These are phyloP conservation scores for Pluteus cervinus DNA, from an alignment of 768 basidiomycete genomes.

Conservation along the genomic window DNA sequence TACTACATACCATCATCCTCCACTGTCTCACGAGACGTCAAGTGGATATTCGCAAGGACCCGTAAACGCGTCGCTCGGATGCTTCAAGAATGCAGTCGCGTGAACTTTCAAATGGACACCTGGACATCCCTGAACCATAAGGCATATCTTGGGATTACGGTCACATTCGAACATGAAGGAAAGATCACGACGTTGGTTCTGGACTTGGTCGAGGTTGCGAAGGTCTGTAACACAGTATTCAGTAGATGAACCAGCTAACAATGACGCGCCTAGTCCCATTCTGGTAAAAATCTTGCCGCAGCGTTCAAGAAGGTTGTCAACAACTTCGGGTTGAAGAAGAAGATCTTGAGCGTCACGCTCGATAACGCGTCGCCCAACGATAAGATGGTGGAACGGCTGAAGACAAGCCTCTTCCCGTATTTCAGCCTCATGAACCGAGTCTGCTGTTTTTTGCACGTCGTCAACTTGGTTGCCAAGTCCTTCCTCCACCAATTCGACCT, in stretches of 20 bases:
- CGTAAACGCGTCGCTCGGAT: constrained; percentile 6
- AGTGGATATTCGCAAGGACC: constrained; percentile 3
- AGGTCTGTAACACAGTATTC: too few species aligned
- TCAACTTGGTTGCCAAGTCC: constrained; percentile 8
- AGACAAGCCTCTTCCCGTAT: neutral
- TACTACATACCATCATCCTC: constrained; percentile 25
- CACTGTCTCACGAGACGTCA: constrained; percentile 24
- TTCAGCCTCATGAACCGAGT: neutral
- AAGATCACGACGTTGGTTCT: constrained; percentile 18
- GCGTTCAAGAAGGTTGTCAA: constrained; percentile 7
- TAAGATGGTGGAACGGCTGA: constrained; percentile 1
- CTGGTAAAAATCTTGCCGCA: constrained; percentile 2
- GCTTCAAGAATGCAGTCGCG: constrained; percentile 8
- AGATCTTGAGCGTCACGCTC: constrained; percentile 1
- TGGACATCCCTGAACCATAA: constrained; percentile 32
- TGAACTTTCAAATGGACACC: constrained; percentile 27
- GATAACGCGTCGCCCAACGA: constrained; percentile 14
- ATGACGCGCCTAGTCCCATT: constrained; percentile 5
- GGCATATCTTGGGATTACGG: constrained; percentile 20
- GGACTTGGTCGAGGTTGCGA: constrained; percentile 32
- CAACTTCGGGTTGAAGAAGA: constrained; percentile 4
- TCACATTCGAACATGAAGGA: constrained; percentile 24
- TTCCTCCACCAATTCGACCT: constrained; percentile 6
- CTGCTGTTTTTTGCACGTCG: constrained; percentile 7
- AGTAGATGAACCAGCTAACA: too few species aligned